These are phyloP conservation scores for Globisporangium megalacanthum DNA, from an alignment of 352 stramenopile species.

Conservation along the genomic window DNA sequence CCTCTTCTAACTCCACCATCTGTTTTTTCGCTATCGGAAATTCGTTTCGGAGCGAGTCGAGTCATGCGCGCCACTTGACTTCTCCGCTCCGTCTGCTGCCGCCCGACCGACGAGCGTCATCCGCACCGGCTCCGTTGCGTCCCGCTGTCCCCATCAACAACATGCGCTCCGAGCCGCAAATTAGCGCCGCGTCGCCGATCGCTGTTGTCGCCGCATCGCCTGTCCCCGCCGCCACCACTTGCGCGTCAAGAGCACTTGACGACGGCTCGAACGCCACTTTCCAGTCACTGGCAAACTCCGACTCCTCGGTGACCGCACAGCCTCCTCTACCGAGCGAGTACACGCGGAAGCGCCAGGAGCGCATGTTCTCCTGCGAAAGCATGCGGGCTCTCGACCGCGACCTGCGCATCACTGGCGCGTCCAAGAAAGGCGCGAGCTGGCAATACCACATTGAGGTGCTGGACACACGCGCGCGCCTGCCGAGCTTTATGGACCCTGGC, in stretches of 20 bases:
- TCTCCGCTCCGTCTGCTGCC: not conserved
- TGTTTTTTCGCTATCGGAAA: not conserved
- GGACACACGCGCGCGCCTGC: constrained; percentile 40
- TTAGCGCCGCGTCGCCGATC: constrained; percentile 4
- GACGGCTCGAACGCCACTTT: not conserved
- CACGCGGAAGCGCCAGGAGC: constrained; percentile 14
- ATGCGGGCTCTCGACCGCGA: constrained; percentile 36
- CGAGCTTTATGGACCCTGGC: constrained; percentile 14
- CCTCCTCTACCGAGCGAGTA: constrained; percentile 5
- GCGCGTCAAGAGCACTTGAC: no score
- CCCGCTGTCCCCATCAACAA: not conserved
- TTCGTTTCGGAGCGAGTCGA: no score
- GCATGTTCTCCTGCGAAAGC: constrained; percentile 18
- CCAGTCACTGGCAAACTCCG: not conserved
- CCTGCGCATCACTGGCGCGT: constrained; percentile 68
- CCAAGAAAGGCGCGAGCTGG: constrained; percentile 57
- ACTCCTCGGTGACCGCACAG: not conserved
- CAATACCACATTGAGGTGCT: constrained; percentile 81
- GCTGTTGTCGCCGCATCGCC: not conserved
- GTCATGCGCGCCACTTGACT: not conserved
- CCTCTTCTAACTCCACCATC: not conserved
- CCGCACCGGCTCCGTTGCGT: not conserved
- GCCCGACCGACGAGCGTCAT: not conserved
- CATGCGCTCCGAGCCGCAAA: not conserved
- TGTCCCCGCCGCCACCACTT: not conserved